These are phyloP conservation scores for Dunaliella primolecta DNA, from an alignment of 139 green algal genomes.

Conservation along the genomic window DNA sequence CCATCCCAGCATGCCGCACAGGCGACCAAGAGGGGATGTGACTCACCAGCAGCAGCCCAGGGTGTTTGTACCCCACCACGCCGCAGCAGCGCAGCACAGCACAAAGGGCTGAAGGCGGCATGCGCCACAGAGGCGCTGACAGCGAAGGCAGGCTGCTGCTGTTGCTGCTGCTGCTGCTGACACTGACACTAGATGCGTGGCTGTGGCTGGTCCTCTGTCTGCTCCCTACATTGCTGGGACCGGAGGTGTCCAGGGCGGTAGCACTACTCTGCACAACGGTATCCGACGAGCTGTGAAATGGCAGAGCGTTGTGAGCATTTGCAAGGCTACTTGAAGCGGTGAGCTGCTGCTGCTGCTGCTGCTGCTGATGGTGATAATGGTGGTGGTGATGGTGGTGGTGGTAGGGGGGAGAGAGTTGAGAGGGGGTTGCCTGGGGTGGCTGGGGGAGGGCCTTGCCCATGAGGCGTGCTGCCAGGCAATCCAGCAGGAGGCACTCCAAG, in stretches of 20 bases:
- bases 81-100: not conserved
- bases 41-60: not conserved
- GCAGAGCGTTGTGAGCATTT: too few species aligned
- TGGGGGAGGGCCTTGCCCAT: not conserved
- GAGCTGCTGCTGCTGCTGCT: not conserved
- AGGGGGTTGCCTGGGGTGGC: not conserved
- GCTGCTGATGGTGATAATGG: not conserved
- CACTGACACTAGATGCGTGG: not conserved
- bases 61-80: not conserved
- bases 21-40: too few species aligned
- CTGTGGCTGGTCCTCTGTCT: not conserved
- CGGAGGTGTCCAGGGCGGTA: not conserved
- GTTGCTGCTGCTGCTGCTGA: too few species aligned
- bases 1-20: too few species aligned
- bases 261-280: not conserved
- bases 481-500: not conserved
- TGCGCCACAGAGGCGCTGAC: not conserved
- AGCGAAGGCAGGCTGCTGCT: not conserved
- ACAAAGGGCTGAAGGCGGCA: not conserved
- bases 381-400: not conserved
- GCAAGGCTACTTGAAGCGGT: too few species aligned
- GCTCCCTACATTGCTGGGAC: too few species aligned
- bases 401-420: not conserved
- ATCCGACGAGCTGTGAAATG: not conserved
- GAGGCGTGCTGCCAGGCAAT: not conserved